A percentile compares a stretch with the other conserved stretches of the same genome.
phyloP scores from a whole-genome alignment of 139 green algal genomes.

The Tetradesmus obliquus region DNA sequence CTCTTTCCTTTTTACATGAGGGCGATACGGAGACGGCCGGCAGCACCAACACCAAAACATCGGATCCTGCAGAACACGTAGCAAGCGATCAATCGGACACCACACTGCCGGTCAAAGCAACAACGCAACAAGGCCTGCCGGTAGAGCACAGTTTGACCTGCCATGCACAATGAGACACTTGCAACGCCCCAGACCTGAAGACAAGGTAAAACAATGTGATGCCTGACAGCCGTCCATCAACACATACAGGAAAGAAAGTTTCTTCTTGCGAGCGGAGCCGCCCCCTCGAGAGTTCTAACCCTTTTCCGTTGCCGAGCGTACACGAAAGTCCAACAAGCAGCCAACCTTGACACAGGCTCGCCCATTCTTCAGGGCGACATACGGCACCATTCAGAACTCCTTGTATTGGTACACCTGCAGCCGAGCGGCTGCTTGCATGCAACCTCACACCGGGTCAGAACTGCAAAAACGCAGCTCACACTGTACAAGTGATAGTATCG shows the following conservation, averaged over 20 bases:
- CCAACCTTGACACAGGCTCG: not conserved
- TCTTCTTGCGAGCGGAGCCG: not conserved
- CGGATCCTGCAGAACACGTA: not conserved
- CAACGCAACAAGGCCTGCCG: not conserved
- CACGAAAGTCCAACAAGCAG: not conserved
- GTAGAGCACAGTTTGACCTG: not conserved
- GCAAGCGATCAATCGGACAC: not conserved
- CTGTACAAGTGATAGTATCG: not conserved
- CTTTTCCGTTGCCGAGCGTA: not conserved
- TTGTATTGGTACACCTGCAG: constrained; percentile 6
- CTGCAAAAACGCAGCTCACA: constrained; percentile 1
- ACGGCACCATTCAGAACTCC: not conserved
- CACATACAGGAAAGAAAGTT: constrained; percentile 1
- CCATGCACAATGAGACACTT: not conserved
- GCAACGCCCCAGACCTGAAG: not conserved
- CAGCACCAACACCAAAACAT: constrained; percentile 1
- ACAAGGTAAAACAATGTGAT: not conserved
- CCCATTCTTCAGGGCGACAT: not conserved
- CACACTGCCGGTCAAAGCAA: not conserved
- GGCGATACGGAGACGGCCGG: not conserved
- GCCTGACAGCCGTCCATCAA: not conserved
- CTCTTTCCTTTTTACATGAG: constrained; percentile 1
- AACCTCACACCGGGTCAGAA: not conserved
- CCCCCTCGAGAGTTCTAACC: not conserved
- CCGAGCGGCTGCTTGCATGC: not conserved